phyloP scores from a whole-genome alignment of 2,329 filamentous ascomycete species.

The Aspergillus neotritici region DNA sequence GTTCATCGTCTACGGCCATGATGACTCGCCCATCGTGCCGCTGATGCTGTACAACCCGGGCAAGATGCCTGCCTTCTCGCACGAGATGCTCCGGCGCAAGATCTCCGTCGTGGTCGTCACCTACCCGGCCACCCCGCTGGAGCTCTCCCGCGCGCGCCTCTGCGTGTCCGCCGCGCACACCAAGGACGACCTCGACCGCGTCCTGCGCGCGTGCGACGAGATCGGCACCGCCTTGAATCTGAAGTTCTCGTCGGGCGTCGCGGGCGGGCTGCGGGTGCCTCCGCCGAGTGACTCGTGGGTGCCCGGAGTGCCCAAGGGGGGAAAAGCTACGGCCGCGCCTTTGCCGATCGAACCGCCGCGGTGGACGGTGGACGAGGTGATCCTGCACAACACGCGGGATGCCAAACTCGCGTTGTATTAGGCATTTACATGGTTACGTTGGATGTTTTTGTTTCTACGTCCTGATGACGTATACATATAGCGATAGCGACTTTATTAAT shows the following conservation, averaged over 20 bases:
- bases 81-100: constrained; percentile 93
- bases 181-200: constrained; percentile 87
- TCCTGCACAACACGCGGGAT: constrained; percentile 65
- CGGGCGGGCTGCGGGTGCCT: constrained; percentile 67
- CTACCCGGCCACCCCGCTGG: constrained; percentile 88
- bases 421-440: too few species aligned
- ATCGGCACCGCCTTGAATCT: constrained; percentile 81
- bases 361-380: constrained; percentile 69
- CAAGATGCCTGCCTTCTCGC: constrained; percentile 94
- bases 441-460: neutral
- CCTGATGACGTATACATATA: neutral
- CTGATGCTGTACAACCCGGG: constrained; percentile 89
- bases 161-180: constrained; percentile 91
- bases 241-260: constrained; percentile 87
- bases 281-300: constrained; percentile 42
- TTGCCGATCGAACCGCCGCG: constrained; percentile 58
- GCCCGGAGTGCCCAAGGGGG: constrained; percentile 4
- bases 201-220: constrained; percentile 85
- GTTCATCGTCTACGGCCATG: constrained; percentile 89
- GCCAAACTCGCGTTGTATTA: constrained; percentile 63
- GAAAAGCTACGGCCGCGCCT: constrained; percentile 29
- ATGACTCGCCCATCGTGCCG: constrained; percentile 92
- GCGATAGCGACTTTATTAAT: neutral
- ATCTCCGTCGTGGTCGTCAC: constrained; percentile 94
- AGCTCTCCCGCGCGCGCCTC: constrained; percentile 85